phyloP scores from a whole-genome alignment of 352 stramenopile species.

The Phytophthora litchii region DNA sequence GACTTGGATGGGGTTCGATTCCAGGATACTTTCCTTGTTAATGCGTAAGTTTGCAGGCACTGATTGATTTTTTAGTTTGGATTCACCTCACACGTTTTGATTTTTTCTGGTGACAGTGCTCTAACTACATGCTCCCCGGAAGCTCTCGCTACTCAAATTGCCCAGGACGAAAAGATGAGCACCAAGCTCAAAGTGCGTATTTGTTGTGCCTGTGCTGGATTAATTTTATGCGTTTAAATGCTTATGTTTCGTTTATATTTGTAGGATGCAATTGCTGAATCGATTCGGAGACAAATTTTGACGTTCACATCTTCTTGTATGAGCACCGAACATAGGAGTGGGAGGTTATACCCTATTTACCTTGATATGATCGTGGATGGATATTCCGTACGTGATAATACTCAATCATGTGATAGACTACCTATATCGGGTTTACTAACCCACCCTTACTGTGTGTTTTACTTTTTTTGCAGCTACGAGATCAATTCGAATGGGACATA shows the following conservation, averaged over 20 bases:
- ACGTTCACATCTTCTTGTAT: constrained; percentile 58
- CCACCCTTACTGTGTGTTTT: not conserved
- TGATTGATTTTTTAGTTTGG: not conserved
- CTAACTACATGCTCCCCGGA: constrained; percentile 50
- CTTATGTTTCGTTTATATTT: constrained; percentile 8
- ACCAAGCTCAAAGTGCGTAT: constrained; percentile 45
- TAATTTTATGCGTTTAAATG: not conserved
- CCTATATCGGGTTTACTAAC: not conserved
- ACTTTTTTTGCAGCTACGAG: constrained; percentile 47
- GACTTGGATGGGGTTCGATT: constrained; percentile 76
- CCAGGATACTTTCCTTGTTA: constrained; percentile 79
- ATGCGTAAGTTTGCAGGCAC: constrained; percentile 46
- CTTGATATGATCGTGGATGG: constrained; percentile 75
- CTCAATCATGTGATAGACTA: not conserved
- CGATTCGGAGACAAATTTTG: constrained; percentile 71
- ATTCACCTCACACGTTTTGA: constrained; percentile 3
- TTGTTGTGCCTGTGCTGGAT: not conserved
- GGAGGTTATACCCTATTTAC: constrained; percentile 66
- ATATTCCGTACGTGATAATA: constrained; percentile 48
- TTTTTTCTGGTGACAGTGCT: constrained; percentile 22
- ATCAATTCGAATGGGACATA: constrained; percentile 86
- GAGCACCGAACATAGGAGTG: constrained; percentile 18
- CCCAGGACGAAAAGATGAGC: constrained; percentile 61
- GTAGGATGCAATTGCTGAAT: constrained; percentile 71
- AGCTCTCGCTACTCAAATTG: constrained; percentile 60